Percentiles rank a stretch among this genome's conserved stretches.
Evolutionary conservation across 2,329 filamentous ascomycete species (phyloP).

Genomic region (Colletotrichum incanum): DNA sequence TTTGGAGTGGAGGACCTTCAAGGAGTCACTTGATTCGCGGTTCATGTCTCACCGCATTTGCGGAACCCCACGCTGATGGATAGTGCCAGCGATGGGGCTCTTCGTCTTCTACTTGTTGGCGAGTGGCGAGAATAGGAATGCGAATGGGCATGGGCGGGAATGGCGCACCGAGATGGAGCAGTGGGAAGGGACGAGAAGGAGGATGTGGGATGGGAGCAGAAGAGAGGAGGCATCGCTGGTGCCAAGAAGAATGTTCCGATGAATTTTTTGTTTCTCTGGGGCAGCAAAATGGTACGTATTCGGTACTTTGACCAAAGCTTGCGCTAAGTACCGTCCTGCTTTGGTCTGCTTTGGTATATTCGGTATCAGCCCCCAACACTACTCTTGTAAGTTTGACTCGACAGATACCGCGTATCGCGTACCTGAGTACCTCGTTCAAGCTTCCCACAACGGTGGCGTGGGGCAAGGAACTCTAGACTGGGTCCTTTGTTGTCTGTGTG

Average conservation of each 20-base stretch:
- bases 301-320: neutral
- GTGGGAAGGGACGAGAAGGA: neutral
- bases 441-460: neutral
- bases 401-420: slow-evolving; percentile 1
- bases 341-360: neutral
- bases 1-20: slow-evolving; percentile 15
- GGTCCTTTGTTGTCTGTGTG: slow-evolving; percentile 6
- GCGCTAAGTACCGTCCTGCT: neutral
- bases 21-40: slow-evolving; percentile 16
- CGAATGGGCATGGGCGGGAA: slow-evolving; percentile 7
- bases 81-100: neutral
- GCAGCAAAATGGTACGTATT: slow-evolving; percentile 1
- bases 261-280: neutral
- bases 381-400: neutral
- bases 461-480: neutral
- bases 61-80: slow-evolving; percentile 23
- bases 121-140: slow-evolving; percentile 11
- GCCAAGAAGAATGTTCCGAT: slow-evolving; percentile 12
- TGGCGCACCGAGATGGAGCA: slow-evolving; percentile 5
- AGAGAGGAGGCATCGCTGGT: neutral
- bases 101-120: neutral
- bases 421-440: slow-evolving; percentile 8
- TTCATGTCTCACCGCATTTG: slow-evolving; percentile 21
- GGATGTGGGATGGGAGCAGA: neutral
- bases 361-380: neutral